Evolutionary conservation across 176 grass and related monocot genomes (phyloP), one percentile per base, ranked within the genome.

Genomic region (Areca catechu): DNA sequence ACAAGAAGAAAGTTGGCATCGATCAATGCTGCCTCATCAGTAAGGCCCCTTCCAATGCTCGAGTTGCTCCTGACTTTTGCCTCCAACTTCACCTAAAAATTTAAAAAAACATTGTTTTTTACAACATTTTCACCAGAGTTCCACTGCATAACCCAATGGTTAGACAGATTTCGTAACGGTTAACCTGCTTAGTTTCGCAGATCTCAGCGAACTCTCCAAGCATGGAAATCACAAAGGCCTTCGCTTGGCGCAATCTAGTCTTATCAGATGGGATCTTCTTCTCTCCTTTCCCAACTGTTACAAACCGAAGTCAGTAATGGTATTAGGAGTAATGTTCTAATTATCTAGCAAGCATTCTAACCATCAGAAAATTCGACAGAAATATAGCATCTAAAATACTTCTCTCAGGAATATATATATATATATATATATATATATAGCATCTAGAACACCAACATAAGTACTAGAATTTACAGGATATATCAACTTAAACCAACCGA

Each of bases 181-280:
- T 17, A 65, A 97, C 92, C 93, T 92, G 93, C 48, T 92, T 98
- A n/a, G 65, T 78, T 60, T 92, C 80, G 22, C 86, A 85, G 6
- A 74, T 73, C 20, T 86, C 85, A 19, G 84, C 78, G 22, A 88
- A 71, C 57, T 98, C 93, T 20, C 87, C 93, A 14, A 98, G 87
- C 75, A 84, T 72, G 53, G 89, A 76, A 72, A 98, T 98, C 16
- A 98, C 83, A 61, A 85, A 98, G 0, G 75, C 69, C 63, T 88
- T 98, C 17, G 84, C 93, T 60, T 85, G 89, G 19, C 80, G 87
- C 69, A 98, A 69, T 72, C 74, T 59, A 48, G 29, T 74, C 64
- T 49, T 90, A 71, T 83, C 77, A 10, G 51, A 81, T 9, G n/a
- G 53, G 16, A 70, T 4, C 19, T 50, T 76, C 19, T 57, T 80